Evolutionary conservation across 345 rosid genomes (phyloP).

Genomic region (Hypericum androsaemum): DNA sequence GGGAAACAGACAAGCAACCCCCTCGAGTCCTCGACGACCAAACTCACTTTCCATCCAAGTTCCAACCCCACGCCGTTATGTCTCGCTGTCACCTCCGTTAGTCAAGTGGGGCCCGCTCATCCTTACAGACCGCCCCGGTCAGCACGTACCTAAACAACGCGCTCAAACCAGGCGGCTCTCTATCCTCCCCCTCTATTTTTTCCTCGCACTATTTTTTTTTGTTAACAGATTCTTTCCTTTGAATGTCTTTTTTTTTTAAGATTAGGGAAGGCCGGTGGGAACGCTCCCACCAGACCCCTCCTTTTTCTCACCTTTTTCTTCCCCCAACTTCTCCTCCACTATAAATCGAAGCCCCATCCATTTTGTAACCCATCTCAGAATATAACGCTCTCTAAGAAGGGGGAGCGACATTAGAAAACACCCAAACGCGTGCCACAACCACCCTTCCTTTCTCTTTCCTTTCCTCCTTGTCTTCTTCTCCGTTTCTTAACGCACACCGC

Average conservation of each 20-base stretch:
- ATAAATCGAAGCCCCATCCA: not conserved
- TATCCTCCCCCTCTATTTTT: not conserved
- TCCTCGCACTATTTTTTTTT: not conserved
- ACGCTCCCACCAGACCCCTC: slow-evolving; percentile 4
- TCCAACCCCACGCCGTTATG: no score
- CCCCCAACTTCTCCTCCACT: not conserved
- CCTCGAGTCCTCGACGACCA: no score
- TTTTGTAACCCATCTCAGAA: not conserved
- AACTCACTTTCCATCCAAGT: no score
- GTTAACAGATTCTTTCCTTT: not conserved
- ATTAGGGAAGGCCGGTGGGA: slow-evolving; percentile 5
- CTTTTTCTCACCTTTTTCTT: not conserved
- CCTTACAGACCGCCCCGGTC: no score
- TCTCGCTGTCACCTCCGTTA: no score
- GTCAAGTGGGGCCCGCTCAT: no score
- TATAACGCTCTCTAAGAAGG: not conserved
- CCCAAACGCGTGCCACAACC: not conserved
- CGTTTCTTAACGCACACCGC: no score
- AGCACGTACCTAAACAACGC: no score
- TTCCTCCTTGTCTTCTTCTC: not conserved
- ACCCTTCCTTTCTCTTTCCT: not conserved
- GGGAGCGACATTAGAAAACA: no score
- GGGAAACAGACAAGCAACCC: no score
- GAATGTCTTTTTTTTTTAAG: not conserved
- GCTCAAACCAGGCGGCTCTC: not conserved